A percentile compares a stretch with the other conserved stretches of the same genome.
Conservation (phyloP, 441 rosid species). For the Bocquillonia castaneifolia region DNA sequence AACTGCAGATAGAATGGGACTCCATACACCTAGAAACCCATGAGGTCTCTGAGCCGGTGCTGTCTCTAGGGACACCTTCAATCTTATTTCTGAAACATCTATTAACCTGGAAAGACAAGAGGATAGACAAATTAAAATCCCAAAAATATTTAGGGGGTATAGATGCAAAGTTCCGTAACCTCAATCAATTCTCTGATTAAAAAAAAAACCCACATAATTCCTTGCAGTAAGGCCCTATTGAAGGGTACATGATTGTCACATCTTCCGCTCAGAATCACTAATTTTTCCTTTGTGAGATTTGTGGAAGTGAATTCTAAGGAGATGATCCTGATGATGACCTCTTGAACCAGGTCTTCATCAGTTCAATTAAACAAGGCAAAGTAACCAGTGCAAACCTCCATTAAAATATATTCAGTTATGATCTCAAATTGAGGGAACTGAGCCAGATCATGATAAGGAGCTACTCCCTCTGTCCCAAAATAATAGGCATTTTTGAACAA, state of each 20-base stretch:
- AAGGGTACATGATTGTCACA: not conserved
- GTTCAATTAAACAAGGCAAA: slow-evolving; percentile 8
- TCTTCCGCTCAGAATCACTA: not conserved
- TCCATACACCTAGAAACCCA: slow-evolving; percentile 95
- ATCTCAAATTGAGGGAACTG: not conserved
- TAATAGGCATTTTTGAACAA: no score
- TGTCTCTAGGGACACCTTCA: slow-evolving; percentile 87
- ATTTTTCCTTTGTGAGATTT: not conserved
- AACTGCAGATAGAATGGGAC: slow-evolving; percentile 91
- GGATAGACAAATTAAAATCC: no score
- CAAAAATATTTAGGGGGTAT: no score
- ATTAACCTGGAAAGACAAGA: slow-evolving; percentile 76
- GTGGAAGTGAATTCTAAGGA: not conserved
- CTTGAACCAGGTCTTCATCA: not conserved
- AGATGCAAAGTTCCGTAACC: no score
- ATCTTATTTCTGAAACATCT: slow-evolving; percentile 93
- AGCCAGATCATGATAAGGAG: not conserved
- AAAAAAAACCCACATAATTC: not conserved
- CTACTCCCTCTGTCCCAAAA: no score
- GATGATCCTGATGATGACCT: not conserved
- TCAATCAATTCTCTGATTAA: not conserved
- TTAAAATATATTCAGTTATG: not conserved
- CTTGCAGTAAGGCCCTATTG: not conserved
- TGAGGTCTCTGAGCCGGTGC: slow-evolving; percentile 95
- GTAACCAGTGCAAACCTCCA: slow-evolving; percentile 4